phyloP scores from a whole-genome alignment of 805 yeast genomes.

The Yarrowia hollandica region DNA sequence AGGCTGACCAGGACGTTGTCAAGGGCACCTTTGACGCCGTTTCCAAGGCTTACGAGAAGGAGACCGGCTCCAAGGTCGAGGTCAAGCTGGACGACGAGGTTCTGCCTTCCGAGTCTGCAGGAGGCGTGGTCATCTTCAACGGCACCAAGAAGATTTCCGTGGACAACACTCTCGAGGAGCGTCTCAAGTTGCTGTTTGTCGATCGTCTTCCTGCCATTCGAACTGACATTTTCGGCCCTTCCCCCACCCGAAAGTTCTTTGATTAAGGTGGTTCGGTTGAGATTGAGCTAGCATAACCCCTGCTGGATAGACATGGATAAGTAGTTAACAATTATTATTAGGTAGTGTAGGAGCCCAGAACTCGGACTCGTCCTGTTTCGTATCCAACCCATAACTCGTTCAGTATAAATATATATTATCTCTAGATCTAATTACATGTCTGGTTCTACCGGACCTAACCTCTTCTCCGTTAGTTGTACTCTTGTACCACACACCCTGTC shows the following conservation, averaged over 20 bases:
- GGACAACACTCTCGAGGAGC: constrained; percentile 90
- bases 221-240: constrained; percentile 71
- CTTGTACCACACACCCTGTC: too few species aligned
- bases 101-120: constrained; percentile 67
- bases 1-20: constrained; percentile 58
- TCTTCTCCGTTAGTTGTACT: too few species aligned
- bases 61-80: constrained; percentile 57
- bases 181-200: constrained; percentile 77
- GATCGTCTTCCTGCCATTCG: constrained; percentile 91
- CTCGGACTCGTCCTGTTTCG: background rate
- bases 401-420: constrained; percentile 13
- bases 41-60: constrained; percentile 59
- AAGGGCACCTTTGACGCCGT: constrained; percentile 64
- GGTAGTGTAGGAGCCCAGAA: background rate
- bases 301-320: too few species aligned
- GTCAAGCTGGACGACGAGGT: constrained; percentile 58
- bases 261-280: too few species aligned
- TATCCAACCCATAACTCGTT: background rate
- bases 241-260: constrained; percentile 84
- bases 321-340: background rate
- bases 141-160: constrained; percentile 81
- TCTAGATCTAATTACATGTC: constrained; percentile 19
- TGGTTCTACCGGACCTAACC: too few species aligned
- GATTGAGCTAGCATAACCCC: too few species aligned
- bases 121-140: constrained; percentile 79